Evolutionary conservation across 2,329 filamentous ascomycete genomes (phyloP).

Genomic region (Pseudogymnoascus sp.): DNA sequence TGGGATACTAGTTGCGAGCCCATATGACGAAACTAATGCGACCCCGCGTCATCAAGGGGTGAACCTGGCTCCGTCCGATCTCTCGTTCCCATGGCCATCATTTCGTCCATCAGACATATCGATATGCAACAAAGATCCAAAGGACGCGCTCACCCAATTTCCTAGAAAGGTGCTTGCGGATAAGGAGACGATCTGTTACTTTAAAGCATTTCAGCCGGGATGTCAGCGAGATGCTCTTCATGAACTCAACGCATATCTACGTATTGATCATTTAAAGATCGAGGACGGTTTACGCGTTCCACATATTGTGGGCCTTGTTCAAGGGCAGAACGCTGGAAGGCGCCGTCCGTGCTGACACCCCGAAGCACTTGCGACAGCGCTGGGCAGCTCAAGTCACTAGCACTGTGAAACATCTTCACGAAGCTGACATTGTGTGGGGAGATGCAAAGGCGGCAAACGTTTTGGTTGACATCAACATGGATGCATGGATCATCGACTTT

Average conservation of each 20-base stretch:
- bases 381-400: constrained; percentile 16
- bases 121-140: too few species aligned
- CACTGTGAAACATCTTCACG: constrained; percentile 15
- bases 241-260: neutral
- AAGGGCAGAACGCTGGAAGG: neutral
- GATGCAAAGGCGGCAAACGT: constrained; percentile 22
- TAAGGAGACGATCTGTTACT: too few species aligned
- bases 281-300: neutral
- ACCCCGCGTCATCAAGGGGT: constrained; percentile 11
- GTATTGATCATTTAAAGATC: neutral
- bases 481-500: constrained; percentile 23
- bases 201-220: neutral
- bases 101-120: neutral
- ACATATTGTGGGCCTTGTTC: neutral
- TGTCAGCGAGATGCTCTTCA: neutral
- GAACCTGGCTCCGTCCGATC: constrained; percentile 8
- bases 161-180: too few species aligned
- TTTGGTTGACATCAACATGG: constrained; percentile 17
- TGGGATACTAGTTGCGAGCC: constrained; percentile 13
- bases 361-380: neutral
- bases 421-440: constrained; percentile 19
- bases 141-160: too few species aligned
- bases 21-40: neutral
- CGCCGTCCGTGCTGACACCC: neutral
- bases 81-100: constrained; percentile 14